phyloP scores from a whole-genome alignment of 441 rosid genomes.

The Erysimum cheiri region DNA sequence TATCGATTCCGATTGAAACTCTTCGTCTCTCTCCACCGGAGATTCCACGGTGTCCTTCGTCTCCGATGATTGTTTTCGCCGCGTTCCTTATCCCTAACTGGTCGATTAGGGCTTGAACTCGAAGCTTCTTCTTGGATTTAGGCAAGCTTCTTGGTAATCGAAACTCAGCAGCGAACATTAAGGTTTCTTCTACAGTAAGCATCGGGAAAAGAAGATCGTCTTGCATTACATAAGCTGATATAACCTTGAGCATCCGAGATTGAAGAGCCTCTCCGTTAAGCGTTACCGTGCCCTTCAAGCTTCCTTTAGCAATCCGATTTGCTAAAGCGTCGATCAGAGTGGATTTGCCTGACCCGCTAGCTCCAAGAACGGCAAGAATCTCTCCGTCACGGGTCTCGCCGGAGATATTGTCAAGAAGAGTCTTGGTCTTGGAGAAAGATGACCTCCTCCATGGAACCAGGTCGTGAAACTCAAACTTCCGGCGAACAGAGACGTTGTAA shows the following conservation, averaged over 20 bases:
- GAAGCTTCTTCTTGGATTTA: slow-evolving; percentile 63
- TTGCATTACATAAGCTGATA: slow-evolving; percentile 87
- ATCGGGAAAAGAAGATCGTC: slow-evolving; percentile 45
- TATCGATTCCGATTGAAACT: slow-evolving; percentile 82
- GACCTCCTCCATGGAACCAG: slow-evolving; percentile 7
- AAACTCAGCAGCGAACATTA: slow-evolving; percentile 44
- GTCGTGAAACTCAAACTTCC: slow-evolving; percentile 49
- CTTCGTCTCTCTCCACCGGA: slow-evolving; percentile 84
- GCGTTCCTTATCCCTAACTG: slow-evolving; percentile 73
- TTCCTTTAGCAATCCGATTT: slow-evolving; percentile 74
- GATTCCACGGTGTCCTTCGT: slow-evolving; percentile 52
- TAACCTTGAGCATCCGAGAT: slow-evolving; percentile 79
- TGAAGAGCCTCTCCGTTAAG: slow-evolving; percentile 63
- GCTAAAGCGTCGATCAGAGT: slow-evolving; percentile 88
- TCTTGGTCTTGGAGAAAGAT: slow-evolving; percentile 50
- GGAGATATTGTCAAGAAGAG: slow-evolving; percentile 69
- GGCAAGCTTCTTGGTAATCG: slow-evolving; percentile 47
- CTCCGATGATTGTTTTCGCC: slow-evolving; percentile 75
- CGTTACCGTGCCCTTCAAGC: slow-evolving; percentile 75
- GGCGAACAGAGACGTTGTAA: slow-evolving; percentile 64
- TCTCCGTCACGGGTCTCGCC: slow-evolving; percentile 80
- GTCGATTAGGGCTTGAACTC: slow-evolving; percentile 72
- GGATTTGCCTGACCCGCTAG: slow-evolving; percentile 90
- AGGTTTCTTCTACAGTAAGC: slow-evolving; percentile 38
- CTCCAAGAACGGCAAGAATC: slow-evolving; percentile 52